Evolutionary conservation across 1,139 yeast species (phyloP), one percentile per base, ranked within the genome.

Genomic region (Petasospora fabianii): DNA sequence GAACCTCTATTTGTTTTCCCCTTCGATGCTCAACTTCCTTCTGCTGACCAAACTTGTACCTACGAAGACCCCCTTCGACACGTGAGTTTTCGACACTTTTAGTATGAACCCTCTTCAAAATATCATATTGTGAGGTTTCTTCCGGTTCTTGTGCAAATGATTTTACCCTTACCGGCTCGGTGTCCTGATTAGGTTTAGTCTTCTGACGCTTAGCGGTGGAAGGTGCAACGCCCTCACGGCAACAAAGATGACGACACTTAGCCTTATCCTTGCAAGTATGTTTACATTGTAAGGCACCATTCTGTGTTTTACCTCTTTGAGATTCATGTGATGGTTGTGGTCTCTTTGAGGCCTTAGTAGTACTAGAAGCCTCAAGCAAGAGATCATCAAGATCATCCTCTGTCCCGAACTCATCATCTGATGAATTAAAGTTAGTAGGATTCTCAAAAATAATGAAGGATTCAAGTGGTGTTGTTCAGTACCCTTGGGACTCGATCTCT

Each of bases 211-310:
- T 36, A 5, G 30, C 21, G 11, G 36, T 44, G 17, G 38, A 37
- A 1, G 62, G 61, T 1, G 55, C 54, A 27, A 69, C 53, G 1
- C 75, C 75, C 32, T 66, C 70, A 29, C 65, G 61, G 41, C 75
- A 71, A 37, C 75, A 70, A 6, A 65, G 35, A 48, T 70, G 75
- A 9, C 74, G 61, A 43, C 75, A 50, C 36, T 30, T 54, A 2
- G 45, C 28, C 44, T 61, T 64, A 38, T 64, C 58, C 39, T 61
- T 67, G 44, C 76, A 71, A 3, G 51, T 38, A 44, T 71, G 76
- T 29, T 61, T 55, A 39, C 75, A 71, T 33, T 58, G 55, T 30
- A 54, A 53, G 24, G 30, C 28, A 19, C 40, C 24, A 39, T 38
- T 24, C 14, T 27, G 35, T 42, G 42, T 30, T 30, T 36, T 34